phyloP scores from a whole-genome alignment of 148 eudicot species.

The Camellia sinensis region DNA sequence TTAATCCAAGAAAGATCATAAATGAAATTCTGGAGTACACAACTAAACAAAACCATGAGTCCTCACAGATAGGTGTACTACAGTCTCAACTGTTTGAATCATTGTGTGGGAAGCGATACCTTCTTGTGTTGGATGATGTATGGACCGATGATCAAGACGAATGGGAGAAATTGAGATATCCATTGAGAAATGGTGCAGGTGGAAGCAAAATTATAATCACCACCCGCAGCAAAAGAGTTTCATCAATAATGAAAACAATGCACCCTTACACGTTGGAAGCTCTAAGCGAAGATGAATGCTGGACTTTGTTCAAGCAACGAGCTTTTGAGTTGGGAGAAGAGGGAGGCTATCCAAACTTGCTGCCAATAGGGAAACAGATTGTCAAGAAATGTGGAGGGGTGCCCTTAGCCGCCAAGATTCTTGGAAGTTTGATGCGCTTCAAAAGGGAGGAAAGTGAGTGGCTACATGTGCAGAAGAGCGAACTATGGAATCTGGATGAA shows the following conservation, averaged over 20 bases:
- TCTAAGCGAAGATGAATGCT: constrained; percentile 11
- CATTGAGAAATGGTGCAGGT: constrained; percentile 13
- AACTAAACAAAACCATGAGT: neutral
- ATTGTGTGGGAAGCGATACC: constrained; percentile 7
- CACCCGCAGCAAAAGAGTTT: constrained; percentile 21
- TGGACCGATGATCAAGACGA: constrained; percentile 17
- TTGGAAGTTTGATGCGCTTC: constrained; percentile 20
- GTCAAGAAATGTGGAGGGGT: constrained; percentile 21
- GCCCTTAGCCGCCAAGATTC: constrained; percentile 18
- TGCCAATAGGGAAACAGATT: constrained; percentile 12
- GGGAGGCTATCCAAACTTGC: neutral
- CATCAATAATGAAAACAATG: constrained; percentile 12
- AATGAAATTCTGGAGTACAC: constrained; percentile 13
- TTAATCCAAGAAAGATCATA: constrained; percentile 12
- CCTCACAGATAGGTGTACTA: neutral
- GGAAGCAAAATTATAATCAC: constrained; percentile 23
- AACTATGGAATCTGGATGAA: constrained; percentile 13
- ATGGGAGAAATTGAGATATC: constrained; percentile 18
- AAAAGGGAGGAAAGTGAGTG: constrained; percentile 19
- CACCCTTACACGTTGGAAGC: neutral
- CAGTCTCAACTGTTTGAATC: constrained; percentile 7
- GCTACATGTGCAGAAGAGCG: constrained; percentile 10
- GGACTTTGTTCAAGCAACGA: constrained; percentile 19
- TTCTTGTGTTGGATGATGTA: constrained; percentile 26
- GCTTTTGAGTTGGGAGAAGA: constrained; percentile 13